These are phyloP conservation scores for Adansonia gregorii DNA, from an alignment of 441 rosid species.

Conservation along the genomic window DNA sequence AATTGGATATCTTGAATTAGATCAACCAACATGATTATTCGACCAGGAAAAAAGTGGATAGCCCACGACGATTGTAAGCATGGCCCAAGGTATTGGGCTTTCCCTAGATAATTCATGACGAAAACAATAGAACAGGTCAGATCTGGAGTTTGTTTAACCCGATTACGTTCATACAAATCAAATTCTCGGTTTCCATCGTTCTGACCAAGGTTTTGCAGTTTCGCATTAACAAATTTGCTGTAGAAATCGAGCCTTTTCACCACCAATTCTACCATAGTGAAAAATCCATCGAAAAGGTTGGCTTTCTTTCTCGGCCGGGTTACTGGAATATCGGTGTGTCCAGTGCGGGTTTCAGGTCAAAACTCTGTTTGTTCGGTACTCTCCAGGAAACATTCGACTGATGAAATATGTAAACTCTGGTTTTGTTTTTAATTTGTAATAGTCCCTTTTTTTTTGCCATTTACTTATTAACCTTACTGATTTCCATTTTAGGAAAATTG, in stretches of 20 bases:
- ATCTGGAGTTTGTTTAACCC: background rate
- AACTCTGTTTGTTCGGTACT: constrained; percentile 72
- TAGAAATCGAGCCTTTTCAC: background rate
- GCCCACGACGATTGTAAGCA: background rate
- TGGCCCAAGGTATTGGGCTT: constrained; percentile 4
- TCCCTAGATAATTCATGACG: background rate
- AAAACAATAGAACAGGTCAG: background rate
- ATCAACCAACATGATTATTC: no score
- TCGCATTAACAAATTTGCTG: background rate
- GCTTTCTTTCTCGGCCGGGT: background rate
- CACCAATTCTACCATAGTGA: background rate
- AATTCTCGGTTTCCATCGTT: background rate
- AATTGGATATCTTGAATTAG: no score
- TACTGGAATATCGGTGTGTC: constrained; percentile 60
- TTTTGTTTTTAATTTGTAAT: background rate
- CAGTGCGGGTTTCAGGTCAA: constrained; percentile 62
- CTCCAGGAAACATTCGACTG: constrained; percentile 81
- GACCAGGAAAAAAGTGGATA: background rate
- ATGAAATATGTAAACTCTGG: constrained; percentile 67
- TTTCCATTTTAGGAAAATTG: constrained; percentile 54
- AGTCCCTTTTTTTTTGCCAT: background rate
- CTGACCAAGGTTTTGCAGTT: background rate
- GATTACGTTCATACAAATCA: background rate
- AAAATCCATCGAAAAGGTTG: background rate
- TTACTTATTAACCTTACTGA: background rate